Evolutionary conservation across 768 basidiomycete species (phyloP).

Genomic region (Amanita pallidorosea): DNA sequence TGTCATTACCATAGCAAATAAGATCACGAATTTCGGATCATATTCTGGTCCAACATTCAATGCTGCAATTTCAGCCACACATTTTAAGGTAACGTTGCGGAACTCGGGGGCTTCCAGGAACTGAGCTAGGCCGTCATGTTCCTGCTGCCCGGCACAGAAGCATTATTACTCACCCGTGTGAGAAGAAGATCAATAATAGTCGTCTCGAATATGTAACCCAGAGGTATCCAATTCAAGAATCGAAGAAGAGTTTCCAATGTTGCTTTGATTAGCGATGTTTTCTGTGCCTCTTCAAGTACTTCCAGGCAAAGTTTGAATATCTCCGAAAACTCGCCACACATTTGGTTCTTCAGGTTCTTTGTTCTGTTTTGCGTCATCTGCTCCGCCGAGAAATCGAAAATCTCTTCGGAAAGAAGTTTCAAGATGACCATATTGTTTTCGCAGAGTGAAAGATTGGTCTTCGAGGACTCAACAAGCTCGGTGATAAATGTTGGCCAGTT

Average conservation of each 20-base stretch:
- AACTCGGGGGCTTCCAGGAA: constrained; percentile 96
- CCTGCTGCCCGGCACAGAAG: constrained; percentile 4
- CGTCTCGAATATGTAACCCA: constrained; percentile 98
- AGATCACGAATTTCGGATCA: constrained; percentile 93
- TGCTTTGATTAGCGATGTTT: constrained; percentile 86
- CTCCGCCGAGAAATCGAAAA: constrained; percentile 97
- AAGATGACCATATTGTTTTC: constrained; percentile 99
- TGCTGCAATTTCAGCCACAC: constrained; percentile 91
- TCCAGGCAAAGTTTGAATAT: constrained; percentile 97
- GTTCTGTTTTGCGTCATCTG: constrained; percentile 98
- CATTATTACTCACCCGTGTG: constrained; percentile 57
- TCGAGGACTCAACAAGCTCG: constrained; percentile 94
- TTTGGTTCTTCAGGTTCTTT: constrained; percentile 94
- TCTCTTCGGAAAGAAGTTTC: constrained; percentile 94
- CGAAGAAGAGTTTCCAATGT: constrained; percentile 91
- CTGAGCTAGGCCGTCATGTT: constrained; percentile 29
- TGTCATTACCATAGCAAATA: constrained; percentile 98
- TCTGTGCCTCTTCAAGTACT: constrained; percentile 94
- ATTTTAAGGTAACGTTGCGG: constrained; percentile 94
- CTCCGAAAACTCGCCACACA: constrained; percentile 95
- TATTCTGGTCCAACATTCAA: constrained; percentile 94
- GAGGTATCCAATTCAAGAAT: constrained; percentile 98
- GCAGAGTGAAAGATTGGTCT: constrained; percentile 91
- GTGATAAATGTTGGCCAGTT: constrained; percentile 98
- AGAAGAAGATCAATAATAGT: constrained; percentile 91